These are phyloP conservation scores for Gymnopilus dilepis DNA, from an alignment of 768 basidiomycete genomes.

Conservation along the genomic window DNA sequence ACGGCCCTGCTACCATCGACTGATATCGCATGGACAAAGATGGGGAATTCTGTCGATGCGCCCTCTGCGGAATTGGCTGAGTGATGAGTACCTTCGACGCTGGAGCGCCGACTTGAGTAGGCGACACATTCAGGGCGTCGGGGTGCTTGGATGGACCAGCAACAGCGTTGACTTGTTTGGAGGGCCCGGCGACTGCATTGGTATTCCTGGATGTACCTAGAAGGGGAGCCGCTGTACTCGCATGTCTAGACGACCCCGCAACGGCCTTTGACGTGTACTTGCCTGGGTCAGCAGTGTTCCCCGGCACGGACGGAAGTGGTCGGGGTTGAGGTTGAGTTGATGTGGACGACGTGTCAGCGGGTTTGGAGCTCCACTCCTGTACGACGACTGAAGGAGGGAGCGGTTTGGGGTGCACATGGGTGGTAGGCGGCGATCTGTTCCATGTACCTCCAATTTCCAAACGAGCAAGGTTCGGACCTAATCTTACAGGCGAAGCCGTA, in stretches of 20 bases:
- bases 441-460: slow-evolving; percentile 33
- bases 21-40: slow-evolving; percentile 35
- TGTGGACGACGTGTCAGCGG: neutral
- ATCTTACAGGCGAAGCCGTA: slow-evolving; percentile 29
- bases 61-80: slow-evolving; percentile 19
- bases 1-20: slow-evolving; percentile 30
- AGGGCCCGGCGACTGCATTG: slow-evolving; percentile 9
- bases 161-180: slow-evolving; percentile 9
- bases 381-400: slow-evolving; percentile 26
- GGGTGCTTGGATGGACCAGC: slow-evolving; percentile 8
- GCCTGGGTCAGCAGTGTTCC: slow-evolving; percentile 6
- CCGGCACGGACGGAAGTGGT: slow-evolving; percentile 31
- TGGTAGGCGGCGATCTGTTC: slow-evolving; percentile 19
- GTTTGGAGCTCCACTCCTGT: slow-evolving; percentile 24
- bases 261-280: slow-evolving; percentile 1
- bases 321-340: slow-evolving; percentile 19
- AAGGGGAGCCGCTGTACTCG: slow-evolving; percentile 2
- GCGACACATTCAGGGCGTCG: neutral
- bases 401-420: slow-evolving; percentile 22
- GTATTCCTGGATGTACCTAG: slow-evolving; percentile 7
- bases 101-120: slow-evolving; percentile 16
- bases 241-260: slow-evolving; percentile 17
- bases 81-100: slow-evolving; percentile 28
- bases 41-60: slow-evolving; percentile 20
- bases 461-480: slow-evolving; percentile 32